Evolutionary conservation across 768 basidiomycete species (phyloP), one percentile per base, ranked within the genome.

Genomic region (Pulveroboletus ravenelii): DNA sequence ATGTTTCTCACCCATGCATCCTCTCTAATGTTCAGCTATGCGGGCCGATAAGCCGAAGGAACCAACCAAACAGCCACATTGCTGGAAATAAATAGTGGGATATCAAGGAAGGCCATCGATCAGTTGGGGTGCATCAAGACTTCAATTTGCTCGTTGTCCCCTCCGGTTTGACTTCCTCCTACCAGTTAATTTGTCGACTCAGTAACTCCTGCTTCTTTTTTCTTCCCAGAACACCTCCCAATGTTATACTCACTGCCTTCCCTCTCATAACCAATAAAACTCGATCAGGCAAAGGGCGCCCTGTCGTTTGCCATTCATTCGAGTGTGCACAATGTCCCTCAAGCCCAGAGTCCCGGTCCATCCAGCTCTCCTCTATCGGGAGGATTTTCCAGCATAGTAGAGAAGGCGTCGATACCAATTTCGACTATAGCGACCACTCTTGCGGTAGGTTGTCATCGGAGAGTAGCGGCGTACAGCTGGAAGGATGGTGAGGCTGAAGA

Each of bases 91-190:
- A 89, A 78, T 79, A 85, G 84, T 60, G 72, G 68, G 12, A 63
- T 92, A 31, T 75, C 81, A 25, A 72, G 80, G 57, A 81, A 77
- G 60, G 74, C 88, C 13, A 87, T 99, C 38, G 95, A 98, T 48
- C 92, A 94, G 62, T 72, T 99, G 3, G 90, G 85, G 0, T 87
- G 84, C 47, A 78, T 97, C 55, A 84, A 54, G 89, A 92, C 58
- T 78, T 89, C n/a, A 86, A 92, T 59, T 87, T 89, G 3, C 73
- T 99, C 20, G 84, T 91, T 3, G 74, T 89, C 5, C 77, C 97
- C 5, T 88, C 90, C 25, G 94, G 94, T 92, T 48, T 34, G 62
- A 17, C 77, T 59, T 23, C 20, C 38, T 38, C 31, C 29, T 27
- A 14, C 17, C 34, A 14, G 14, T 38, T 5, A 7, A n/a, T 7